phyloP scores from a whole-genome alignment of 176 grass and related monocot genomes.

The Carex littledalei region DNA sequence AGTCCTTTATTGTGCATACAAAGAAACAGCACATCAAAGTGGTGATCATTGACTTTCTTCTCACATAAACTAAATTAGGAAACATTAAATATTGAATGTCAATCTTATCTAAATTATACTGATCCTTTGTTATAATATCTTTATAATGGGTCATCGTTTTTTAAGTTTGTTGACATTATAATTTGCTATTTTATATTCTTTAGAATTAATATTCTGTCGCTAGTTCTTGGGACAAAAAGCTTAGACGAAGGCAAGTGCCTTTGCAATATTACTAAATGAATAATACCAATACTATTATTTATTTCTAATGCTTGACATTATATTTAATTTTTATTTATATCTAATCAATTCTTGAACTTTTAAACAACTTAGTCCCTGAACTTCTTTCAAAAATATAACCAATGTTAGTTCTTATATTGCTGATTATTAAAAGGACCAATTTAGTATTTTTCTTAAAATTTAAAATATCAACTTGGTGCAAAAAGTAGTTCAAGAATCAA shows the following conservation, averaged over 20 bases:
- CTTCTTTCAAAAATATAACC: too few relatives aligned
- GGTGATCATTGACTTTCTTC: too few relatives aligned
- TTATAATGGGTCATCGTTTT: neutral
- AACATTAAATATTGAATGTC: neutral
- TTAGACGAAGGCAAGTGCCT: too few relatives aligned
- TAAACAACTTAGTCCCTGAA: too few relatives aligned
- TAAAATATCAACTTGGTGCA: neutral
- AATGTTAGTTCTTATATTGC: neutral
- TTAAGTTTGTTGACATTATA: neutral
- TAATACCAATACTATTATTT: too few relatives aligned
- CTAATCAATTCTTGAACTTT: too few relatives aligned
- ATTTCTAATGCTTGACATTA: too few relatives aligned
- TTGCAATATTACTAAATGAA: too few relatives aligned
- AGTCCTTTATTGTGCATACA: too few relatives aligned
- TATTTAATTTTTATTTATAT: too few relatives aligned
- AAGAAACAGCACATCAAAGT: too few relatives aligned
- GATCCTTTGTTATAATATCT: neutral
- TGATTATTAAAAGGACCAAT: neutral
- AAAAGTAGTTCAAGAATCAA: neutral
- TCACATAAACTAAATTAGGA: too few relatives aligned
- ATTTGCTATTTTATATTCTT: neutral
- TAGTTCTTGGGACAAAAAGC: neutral
- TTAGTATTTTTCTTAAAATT: neutral
- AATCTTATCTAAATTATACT: neutral
- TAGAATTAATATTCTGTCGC: neutral